Base-by-base conservation (phyloP, 2,329 filamentous ascomycete species). In the Fusarium subglutinans region DNA sequence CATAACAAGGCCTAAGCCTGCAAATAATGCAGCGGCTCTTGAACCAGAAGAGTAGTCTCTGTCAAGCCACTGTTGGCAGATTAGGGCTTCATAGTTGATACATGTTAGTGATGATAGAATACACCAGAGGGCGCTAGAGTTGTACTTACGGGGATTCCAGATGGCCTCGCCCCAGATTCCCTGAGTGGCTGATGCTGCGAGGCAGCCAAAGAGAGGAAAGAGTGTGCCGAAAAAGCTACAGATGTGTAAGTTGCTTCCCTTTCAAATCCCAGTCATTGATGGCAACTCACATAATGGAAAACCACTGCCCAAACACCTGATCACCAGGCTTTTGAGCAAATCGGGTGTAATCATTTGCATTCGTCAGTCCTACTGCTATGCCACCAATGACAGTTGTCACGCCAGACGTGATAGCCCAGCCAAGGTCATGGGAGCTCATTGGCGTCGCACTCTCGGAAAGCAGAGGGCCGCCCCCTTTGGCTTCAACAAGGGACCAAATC, bases 241-340 rank as follows among this genome's bases (percentile, higher is more conserved):
- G 3, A 28, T 11, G 30, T 11, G 2, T 54, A 9, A 54, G 33
- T 7, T 22, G 2, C 2, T 17, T 18, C 7, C 0, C 7, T 17
- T 38, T 0, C 0, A 22, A 8, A 22, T 9, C 13, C 4, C 0
- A 17, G 13, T 6, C 1, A 2, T 20, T 26, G 3, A 9, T 9
- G 17, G 2, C 2, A 2, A 54, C 51, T 40, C 5, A 54, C 51
- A 54, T 54, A 8, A 54, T 54, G 14, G 51, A 54, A 10, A 54
- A 54, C 51, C 51, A 54, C 24, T 54, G 51, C 8, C 51, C 51
- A 40, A 54, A 54, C 7, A 54, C 51, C 6, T 54, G 51, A 10
- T 54, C 51, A 7, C 51, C 51, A n/a, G 51, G 35, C 10, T 54
- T 54, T 9, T 40, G 35, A 13, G 51, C 51, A n/a, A 54, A 54